A percentile compares a stretch with the other conserved stretches of the same genome.
These are phyloP conservation scores for Eremomyces bilateralis DNA, from an alignment of 495 filamentous ascomycete species.

Conservation along the genomic window DNA sequence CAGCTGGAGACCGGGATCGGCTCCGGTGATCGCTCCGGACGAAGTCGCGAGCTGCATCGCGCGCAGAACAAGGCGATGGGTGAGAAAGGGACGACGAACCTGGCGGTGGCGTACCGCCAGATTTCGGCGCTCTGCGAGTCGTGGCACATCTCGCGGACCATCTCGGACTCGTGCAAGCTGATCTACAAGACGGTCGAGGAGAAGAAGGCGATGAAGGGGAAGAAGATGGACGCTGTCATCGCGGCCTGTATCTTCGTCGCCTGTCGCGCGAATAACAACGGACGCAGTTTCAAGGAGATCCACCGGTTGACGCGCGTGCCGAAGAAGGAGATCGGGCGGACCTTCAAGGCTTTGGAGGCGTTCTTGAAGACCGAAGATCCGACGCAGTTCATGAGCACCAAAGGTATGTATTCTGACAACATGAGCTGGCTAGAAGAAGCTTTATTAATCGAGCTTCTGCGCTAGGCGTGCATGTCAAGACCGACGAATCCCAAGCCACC, in stretches of 20 bases:
- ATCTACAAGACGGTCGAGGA: conserved; percentile 88
- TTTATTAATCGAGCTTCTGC: too few relatives aligned
- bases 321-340: conserved; percentile 90
- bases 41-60: conserved; percentile 58
- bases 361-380: conserved; percentile 35
- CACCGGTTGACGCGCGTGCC: conserved; percentile 78
- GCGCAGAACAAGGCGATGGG: conserved; percentile 67
- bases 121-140: conserved; percentile 75
- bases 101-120: conserved; percentile 68
- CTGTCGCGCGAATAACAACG: conserved; percentile 69
- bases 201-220: conserved; percentile 81
- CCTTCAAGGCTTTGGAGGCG: conserved; percentile 80
- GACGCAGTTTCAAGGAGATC: conserved; percentile 82
- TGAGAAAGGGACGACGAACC: conserved; percentile 65
- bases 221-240: conserved; percentile 80
- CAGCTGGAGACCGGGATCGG: conserved; percentile 85
- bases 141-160: conserved; percentile 55
- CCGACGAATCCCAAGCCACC: conserved; percentile 47
- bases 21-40: conserved; percentile 43
- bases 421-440: too few relatives aligned
- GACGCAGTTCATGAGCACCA: conserved; percentile 31
- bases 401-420: conserved; percentile 20
- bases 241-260: conserved; percentile 95
- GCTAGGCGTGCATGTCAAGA: conserved; percentile 19
- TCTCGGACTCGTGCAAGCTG: conserved; percentile 73